A percentile compares a stretch with the other conserved stretches of the same genome.
These are phyloP conservation scores for Oidium heveae DNA, from an alignment of 2,329 filamentous ascomycete genomes.

Conservation along the genomic window DNA sequence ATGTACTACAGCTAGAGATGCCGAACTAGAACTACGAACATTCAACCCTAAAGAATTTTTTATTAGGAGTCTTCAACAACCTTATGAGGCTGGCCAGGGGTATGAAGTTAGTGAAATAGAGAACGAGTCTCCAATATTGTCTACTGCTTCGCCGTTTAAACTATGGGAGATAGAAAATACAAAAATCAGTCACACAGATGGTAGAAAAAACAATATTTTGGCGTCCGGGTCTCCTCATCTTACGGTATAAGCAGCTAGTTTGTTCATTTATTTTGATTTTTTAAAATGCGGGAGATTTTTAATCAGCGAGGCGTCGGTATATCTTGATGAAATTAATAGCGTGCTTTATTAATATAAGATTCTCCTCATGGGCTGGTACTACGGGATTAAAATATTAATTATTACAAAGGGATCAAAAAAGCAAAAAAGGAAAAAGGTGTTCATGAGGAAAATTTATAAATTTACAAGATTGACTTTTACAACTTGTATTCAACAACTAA, in stretches of 20 bases:
- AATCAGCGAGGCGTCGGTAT: not conserved
- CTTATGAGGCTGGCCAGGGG: too few species aligned
- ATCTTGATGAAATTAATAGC: not conserved
- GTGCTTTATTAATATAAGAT: too few species aligned
- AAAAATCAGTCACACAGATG: not conserved
- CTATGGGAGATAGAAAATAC: not conserved
- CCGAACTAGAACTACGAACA: not conserved
- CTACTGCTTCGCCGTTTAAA: not conserved
- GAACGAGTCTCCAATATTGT: not conserved
- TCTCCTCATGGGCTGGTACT: too few species aligned
- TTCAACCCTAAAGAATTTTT: not conserved
- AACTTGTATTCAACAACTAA: too few species aligned
- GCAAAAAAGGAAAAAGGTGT: too few species aligned
- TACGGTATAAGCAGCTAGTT: not conserved
- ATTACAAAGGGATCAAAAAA: too few species aligned
- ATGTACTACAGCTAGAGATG: too few species aligned
- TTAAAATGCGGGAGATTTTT: not conserved
- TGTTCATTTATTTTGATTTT: not conserved
- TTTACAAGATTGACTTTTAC: too few species aligned
- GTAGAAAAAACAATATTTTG: not conserved
- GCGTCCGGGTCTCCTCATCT: not conserved
- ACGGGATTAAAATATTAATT: too few species aligned
- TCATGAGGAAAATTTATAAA: too few species aligned
- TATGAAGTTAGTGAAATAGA: too few species aligned
- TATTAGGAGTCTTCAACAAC: too few species aligned